Evolutionary conservation across 2,329 filamentous ascomycete genomes (phyloP), one percentile per base, ranked within the genome.

Genomic region (Zasmidium angulare): DNA sequence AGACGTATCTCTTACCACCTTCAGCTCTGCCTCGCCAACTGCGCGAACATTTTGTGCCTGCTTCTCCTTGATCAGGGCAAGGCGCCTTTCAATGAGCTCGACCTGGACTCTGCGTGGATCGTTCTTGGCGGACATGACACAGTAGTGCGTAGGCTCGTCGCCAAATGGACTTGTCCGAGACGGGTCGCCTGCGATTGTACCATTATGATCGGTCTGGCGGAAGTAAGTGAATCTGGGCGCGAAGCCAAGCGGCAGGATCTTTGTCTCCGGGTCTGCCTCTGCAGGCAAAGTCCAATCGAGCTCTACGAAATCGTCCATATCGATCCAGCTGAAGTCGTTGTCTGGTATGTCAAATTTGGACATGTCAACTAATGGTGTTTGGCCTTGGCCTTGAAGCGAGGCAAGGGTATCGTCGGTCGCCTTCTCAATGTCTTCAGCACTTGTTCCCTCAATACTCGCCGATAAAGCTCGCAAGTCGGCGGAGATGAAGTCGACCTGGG

Each of bases 231-330:
- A 90, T 1, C 95, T 86, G n/a, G 95, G 96, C 20, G 93, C 91
- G 69, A 88, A 98, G 0, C 90, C 93, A 9, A 99, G 82, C 0
- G 96, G 96, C 55, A 99, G 77, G 49, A 99, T 99, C 74, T 95
- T 93, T 0, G 93, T 98, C 66, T 96, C 89, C 0, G 93, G 93
- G 66, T 96, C 96, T 29, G 89, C 86, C 71, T 96, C 91, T 14
- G 91, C 89, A 0, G 93, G 93, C 22, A 97, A 77, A 55, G 96
- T 93, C 93, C 93, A 98, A 72, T 97, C 96, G 21, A 99, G 79
- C 74, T 99, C 95, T 26, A 99, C 93, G 75, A 99, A 99, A 73
- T 99, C 95, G 72, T 99, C 95, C 92, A 99, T 98, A 71, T 99
- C 95, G 63, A 99, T 93, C 95, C 95, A 99, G 56, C 89, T 92